Base-by-base conservation (phyloP, 768 basidiomycete genomes). In the Symmetrospora coprosmae region DNA sequence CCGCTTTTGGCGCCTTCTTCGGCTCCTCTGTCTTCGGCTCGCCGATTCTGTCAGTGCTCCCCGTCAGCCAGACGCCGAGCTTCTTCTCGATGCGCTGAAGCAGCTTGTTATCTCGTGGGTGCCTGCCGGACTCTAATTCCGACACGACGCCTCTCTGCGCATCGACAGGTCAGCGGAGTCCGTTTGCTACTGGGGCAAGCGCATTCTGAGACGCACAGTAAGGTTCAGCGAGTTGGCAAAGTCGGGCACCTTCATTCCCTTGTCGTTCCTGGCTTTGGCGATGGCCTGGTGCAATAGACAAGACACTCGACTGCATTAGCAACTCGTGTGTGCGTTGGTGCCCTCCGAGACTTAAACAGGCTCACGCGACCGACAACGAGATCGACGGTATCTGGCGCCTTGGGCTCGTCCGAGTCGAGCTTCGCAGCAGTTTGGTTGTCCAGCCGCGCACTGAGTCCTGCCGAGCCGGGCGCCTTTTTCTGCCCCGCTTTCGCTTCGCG, bases 51-150 rank as follows among this genome's bases (percentile, higher is more conserved):
- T 30, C 43, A 47, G 43, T 25, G 25, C 23, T 30, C 27, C 55
- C 55, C 6, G 55, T 58, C 19, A 58, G 55, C 55, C 55, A 58
- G 31, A 58, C 37, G 30, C 55, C 55, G 6, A 58, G 43, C 41
- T 46, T 43, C 7, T 34, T 30, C 55, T 58, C 55, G 5, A 43
- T 9, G 2, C 33, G n/a, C 23, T 58, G 55, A 27, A 58, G 55
- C 16, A 58, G 41, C 33, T 46, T 39, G 40, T 58, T 58, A 43
- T 58, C 55, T 31, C 37, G 40, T 27, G 25, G 43, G 43, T 58
- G 55, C 11, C 19, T n/a, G n/a, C 55, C 55, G 14, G 27, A 21
- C 25, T 58, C 55, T 8, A 58, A 28, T 17, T 58, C 21, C 13
- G 37, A 21, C 17, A 58, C 34, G 23, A 58, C 55, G 8, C 7